phyloP scores from a whole-genome alignment of 371 early-diverging fungal species.

The Mucor indicus region DNA sequence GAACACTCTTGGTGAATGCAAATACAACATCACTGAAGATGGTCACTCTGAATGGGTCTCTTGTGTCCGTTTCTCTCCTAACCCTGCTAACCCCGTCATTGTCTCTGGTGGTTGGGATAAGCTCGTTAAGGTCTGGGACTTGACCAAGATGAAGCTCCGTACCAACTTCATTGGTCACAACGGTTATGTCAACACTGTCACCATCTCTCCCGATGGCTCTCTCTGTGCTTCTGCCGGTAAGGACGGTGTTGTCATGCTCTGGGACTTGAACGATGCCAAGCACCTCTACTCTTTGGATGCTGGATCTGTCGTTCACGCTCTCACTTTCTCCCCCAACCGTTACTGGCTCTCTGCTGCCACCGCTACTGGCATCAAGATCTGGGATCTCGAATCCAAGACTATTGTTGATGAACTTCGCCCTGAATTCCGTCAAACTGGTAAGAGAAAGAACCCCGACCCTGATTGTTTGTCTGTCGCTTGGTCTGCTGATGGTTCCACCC shows the following conservation, averaged over 20 bases:
- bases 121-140: slow-evolving; percentile 99
- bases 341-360: slow-evolving; percentile 99
- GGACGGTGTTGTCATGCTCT: slow-evolving; percentile 98
- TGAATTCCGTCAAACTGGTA: slow-evolving; percentile 77
- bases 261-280: slow-evolving; percentile 99
- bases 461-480: slow-evolving; percentile 94
- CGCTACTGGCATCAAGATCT: slow-evolving; percentile 95
- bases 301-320: slow-evolving; percentile 92
- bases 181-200: slow-evolving; percentile 96
- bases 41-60: slow-evolving; percentile 98
- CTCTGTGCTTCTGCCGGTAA: slow-evolving; percentile 99
- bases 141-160: slow-evolving; percentile 95
- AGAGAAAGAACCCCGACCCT: slow-evolving; percentile 71
- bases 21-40: slow-evolving; percentile 91
- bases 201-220: slow-evolving; percentile 99
- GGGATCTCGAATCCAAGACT: slow-evolving; percentile 98
- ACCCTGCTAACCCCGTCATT: slow-evolving; percentile 95
- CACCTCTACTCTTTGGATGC: slow-evolving; percentile 98
- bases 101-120: slow-evolving; percentile 99
- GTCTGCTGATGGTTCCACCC: slow-evolving; percentile 96
- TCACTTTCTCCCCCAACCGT: slow-evolving; percentile 98
- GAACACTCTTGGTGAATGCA: slow-evolving; percentile 99
- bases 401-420: slow-evolving; percentile 94
- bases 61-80: slow-evolving; percentile 98
- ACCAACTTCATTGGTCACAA: slow-evolving; percentile 99